Evolutionary conservation across 2,329 filamentous ascomycete species (phyloP), one percentile per base, ranked within the genome.

Genomic region (Monosporascus sp.): DNA sequence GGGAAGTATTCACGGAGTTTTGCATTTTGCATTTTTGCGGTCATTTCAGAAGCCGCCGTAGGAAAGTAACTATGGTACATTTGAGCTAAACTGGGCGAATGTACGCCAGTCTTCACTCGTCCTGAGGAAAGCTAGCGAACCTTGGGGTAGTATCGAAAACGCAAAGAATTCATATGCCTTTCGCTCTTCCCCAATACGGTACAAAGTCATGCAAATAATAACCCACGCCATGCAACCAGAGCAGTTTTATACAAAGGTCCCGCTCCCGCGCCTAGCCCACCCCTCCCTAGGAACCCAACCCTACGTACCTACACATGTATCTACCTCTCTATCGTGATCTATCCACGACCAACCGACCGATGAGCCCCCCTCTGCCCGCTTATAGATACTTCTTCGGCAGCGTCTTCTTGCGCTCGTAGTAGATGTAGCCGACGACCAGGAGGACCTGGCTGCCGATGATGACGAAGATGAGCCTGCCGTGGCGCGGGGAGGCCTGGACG

Each of bases 311-410:
- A 14, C 31, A 35, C 3, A 14, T 5, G 31, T 14, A 35, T 35
- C 31, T 35, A 35, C 14, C 31, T 9, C 31, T 35, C 9, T 35
- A 35, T 35, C 31, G 31, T 35, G 9, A 35, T 35, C 31, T 35
- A 35, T 14, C 11, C 31, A 35, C 11, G 31, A 35, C 31, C 31
- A 35, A 35, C 31, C 9, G 31, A 26, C 51, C 49, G 22, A 14
- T 9, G 11, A 37, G 18, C 26, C 40, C 7, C 17, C 14, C 9
- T 43, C 9, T 28, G 14, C 40, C 18, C n/a, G 5, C 31, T 65
- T 77, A 96, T 68, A 96, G 74, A 71, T 91, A 97, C 75, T 97
- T 97, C 80, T 96, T 96, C n/a, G 90, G 90, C 70, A 85, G 83
- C 58, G 78, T 84, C 72, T 87, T 83, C 66, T 87, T 85, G 63